phyloP scores from a whole-genome alignment of 208 protist species.

The Trypanosomatidae sp. region DNA sequence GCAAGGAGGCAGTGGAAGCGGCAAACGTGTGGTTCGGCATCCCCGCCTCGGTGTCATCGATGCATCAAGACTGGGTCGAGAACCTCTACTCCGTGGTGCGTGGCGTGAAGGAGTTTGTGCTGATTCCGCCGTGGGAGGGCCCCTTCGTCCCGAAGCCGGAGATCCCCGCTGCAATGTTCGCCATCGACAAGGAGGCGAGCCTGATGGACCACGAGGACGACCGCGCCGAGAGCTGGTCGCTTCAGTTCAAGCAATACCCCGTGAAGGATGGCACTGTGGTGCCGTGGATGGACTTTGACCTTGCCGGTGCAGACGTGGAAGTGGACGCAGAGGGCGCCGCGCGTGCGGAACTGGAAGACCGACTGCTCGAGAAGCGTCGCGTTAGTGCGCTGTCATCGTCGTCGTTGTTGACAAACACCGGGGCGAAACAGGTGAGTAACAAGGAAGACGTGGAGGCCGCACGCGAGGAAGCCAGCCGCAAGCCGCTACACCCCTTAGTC shows the following conservation, averaged over 20 bases:
- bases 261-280: constrained; percentile 62
- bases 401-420: not conserved
- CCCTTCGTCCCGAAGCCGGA: constrained; percentile 83
- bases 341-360: constrained; percentile 17
- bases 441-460: constrained; percentile 6
- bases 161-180: constrained; percentile 63
- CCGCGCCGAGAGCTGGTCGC: constrained; percentile 20
- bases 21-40: constrained; percentile 92
- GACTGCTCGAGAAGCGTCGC: constrained; percentile 33
- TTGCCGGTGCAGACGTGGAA: constrained; percentile 54
- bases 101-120: constrained; percentile 90
- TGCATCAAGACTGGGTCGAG: constrained; percentile 93
- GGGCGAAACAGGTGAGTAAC: not conserved
- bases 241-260: constrained; percentile 47
- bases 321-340: constrained; percentile 23
- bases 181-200: constrained; percentile 33
- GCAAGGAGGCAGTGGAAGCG: constrained; percentile 63
- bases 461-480: constrained; percentile 15
- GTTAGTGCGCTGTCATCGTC: not conserved
- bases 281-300: constrained; percentile 89
- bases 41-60: constrained; percentile 71
- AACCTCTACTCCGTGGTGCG: constrained; percentile 92
- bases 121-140: constrained; percentile 88
- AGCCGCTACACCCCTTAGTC: constrained; percentile 65
- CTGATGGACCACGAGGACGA: constrained; percentile 14